Percentiles rank a stretch among this genome's conserved stretches.
These are phyloP conservation scores for Salix caprea DNA, from an alignment of 345 rosid species.

Conservation along the genomic window DNA sequence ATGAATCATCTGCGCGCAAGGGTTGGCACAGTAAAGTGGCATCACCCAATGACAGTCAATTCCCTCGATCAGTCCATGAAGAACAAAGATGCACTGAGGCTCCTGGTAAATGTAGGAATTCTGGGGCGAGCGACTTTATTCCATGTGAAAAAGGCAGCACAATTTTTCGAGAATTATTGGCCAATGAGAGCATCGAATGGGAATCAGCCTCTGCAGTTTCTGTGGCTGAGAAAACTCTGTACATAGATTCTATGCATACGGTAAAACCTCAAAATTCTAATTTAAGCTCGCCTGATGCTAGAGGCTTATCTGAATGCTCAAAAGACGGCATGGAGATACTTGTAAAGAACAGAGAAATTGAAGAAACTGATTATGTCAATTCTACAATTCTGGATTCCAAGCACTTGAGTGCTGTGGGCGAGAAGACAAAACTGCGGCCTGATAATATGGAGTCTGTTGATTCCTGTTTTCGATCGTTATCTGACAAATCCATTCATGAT, in stretches of 20 bases:
- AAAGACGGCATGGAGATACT: constrained; percentile 13
- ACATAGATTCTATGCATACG: constrained; percentile 56
- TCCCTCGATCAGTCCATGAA: constrained; percentile 5
- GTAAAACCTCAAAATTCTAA: constrained; percentile 26
- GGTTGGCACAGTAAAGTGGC: constrained; percentile 27
- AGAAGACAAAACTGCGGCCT: constrained; percentile 7
- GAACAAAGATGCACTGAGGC: constrained; percentile 17
- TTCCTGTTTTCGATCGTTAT: constrained; percentile 16
- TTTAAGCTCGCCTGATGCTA: constrained; percentile 22
- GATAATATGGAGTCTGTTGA: constrained; percentile 21
- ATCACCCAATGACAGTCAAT: constrained; percentile 2
- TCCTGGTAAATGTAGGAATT: constrained; percentile 24
- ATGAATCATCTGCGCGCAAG: constrained; percentile 29
- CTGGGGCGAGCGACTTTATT: constrained; percentile 11
- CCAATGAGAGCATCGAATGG: constrained; percentile 44
- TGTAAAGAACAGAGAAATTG: constrained; percentile 23
- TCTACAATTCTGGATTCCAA: constrained; percentile 30
- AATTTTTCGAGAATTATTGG: constrained; percentile 48
- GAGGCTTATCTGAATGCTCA: not conserved
- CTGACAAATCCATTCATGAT: constrained; percentile 16
- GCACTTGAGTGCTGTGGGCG: constrained; percentile 8
- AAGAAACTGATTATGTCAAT: constrained; percentile 22
- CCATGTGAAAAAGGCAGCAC: constrained; percentile 19
- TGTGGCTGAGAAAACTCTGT: constrained; percentile 66
- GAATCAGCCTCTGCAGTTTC: constrained; percentile 36